Conservation (phyloP, 192 early-diverging fungal species). For the Glomus cerebriforme region DNA sequence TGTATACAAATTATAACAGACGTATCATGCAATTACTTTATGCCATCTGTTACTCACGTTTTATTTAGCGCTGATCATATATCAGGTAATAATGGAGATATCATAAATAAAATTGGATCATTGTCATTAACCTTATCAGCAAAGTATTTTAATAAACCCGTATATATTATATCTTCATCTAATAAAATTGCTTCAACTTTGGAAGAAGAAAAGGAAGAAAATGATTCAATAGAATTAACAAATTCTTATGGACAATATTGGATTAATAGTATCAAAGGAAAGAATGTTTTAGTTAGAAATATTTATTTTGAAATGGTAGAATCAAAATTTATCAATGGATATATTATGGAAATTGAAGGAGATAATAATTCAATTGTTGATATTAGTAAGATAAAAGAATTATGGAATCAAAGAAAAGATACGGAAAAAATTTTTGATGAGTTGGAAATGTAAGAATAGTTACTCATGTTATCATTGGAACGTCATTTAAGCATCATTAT, state of each 20-base stretch:
- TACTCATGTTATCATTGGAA: too few relatives aligned
- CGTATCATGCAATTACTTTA: conserved; percentile 23
- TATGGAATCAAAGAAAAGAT: neutral
- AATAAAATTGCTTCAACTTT: neutral
- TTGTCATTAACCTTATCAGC: conserved; percentile 7
- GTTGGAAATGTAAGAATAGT: too few relatives aligned
- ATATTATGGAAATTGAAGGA: conserved; percentile 30
- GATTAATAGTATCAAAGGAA: conserved; percentile 2
- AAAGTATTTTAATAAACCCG: neutral
- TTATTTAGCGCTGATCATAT: conserved; percentile 23
- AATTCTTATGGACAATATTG: neutral
- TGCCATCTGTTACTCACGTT: conserved; percentile 25
- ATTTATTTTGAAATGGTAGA: conserved; percentile 31
- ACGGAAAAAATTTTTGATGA: neutral
- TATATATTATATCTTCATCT: neutral
- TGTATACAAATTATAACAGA: conserved; percentile 18
- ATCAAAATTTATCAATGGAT: conserved; percentile 18
- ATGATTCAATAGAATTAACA: conserved; percentile 8
- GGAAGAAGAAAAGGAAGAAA: conserved; percentile 22
- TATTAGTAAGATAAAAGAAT: neutral
- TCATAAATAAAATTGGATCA: conserved; percentile 30
- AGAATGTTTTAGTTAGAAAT: conserved; percentile 18
- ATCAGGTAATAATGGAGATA: conserved; percentile 14
- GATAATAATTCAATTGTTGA: neutral
- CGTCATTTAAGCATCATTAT: too few relatives aligned